Base-by-base conservation (phyloP, 108 stramenopile genomes). In the Fragilariopsis cylindrus region DNA sequence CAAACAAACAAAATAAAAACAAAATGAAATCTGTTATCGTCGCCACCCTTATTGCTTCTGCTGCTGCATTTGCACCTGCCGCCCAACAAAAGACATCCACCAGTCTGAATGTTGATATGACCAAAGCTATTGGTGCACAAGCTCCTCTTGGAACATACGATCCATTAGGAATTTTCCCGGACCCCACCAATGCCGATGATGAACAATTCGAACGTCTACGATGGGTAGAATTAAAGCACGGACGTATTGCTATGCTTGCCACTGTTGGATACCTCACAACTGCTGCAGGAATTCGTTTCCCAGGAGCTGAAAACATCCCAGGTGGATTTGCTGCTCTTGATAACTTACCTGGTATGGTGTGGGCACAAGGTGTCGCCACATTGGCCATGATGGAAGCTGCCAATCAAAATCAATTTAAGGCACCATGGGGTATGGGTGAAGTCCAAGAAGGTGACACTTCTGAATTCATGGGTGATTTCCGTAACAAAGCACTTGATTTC, bases 141-240 rank as follows among this genome's bases (percentile, higher is more conserved):
- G 60, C 82, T 60, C 87, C 87, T 69, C 76, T 84, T 46, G 88
- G 88, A 75, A 86, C 76, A 82, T 88, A 75, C 68, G 88, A 79
- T 74, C 78, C 78, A 44, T 43, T 79, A 7, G 85, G 85, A 44
- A 56, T 85, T 56, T 65, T 47, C 62, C 74, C 41, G 40, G 80
- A 68, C 46, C 82, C 77, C 66, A 65, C 84, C 39, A 40, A 63
- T n/a, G 81, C 72, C 56, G 72, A 85, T 76, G 65, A 85, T 48
- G 85, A 72, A 57, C 82, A 82, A 60, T 85, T 85, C 75, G 85
- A 82, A 75, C 84, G 90, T 68, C 87, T 90, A 71, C 94, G 94
- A 57, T 87, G 83, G 75, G 94, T 90, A 57, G 94, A 95, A 81
- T 73, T 94, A 77, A 95, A 95, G 91, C 96, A 97, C 88, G 96